Conservation (phyloP, 2,329 filamentous ascomycete species). For the Alternaria longipes region DNA sequence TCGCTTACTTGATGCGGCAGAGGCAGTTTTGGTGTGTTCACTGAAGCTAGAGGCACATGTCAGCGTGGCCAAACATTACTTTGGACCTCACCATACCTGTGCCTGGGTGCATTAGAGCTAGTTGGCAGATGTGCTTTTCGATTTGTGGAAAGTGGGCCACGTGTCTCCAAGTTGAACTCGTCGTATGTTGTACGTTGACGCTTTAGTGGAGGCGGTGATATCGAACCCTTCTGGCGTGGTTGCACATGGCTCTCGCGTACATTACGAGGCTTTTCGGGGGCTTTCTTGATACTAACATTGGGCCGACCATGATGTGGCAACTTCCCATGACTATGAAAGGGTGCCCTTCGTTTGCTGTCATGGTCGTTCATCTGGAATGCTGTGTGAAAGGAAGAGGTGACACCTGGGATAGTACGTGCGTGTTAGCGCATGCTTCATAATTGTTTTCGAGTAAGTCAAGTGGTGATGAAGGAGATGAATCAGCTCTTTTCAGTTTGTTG, state of each 20-base stretch:
- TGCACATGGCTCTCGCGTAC: background rate
- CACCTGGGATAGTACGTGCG: constrained; percentile 1
- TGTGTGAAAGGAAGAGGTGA: background rate
- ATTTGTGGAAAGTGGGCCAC: background rate
- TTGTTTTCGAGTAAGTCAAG: background rate
- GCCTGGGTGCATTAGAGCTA: background rate
- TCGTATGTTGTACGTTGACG: constrained; percentile 23
- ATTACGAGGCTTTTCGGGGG: background rate
- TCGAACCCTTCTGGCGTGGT: constrained; percentile 10
- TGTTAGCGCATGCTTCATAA: background rate
- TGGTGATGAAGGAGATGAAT: constrained; percentile 3
- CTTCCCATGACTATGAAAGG: background rate
- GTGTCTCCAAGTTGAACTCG: background rate
- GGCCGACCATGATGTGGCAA: background rate
- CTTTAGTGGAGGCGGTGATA: constrained; percentile 40
- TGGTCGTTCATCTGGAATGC: constrained; percentile 8
- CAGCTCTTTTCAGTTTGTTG: constrained; percentile 34
- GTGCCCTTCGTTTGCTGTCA: background rate
- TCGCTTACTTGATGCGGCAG: background rate
- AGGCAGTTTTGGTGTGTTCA: background rate
- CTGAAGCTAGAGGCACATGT: background rate
- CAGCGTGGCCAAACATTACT: background rate
- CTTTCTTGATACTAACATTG: background rate
- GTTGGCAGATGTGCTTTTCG: background rate
- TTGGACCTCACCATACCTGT: constrained; percentile 14